Base-by-base conservation (phyloP, 2,329 filamentous ascomycete genomes). In the Sordariomycetes sp. region DNA sequence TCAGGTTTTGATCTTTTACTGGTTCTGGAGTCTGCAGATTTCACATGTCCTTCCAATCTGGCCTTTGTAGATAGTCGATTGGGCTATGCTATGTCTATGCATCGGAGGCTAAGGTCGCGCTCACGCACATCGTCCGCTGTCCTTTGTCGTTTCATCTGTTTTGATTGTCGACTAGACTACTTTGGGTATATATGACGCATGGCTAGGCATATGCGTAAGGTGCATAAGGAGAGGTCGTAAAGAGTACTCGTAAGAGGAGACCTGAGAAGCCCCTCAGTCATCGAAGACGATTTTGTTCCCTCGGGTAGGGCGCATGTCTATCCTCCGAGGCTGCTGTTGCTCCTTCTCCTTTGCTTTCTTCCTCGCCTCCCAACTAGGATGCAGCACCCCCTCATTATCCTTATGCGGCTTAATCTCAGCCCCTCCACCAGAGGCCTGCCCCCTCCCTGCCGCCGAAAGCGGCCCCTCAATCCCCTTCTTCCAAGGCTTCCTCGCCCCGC, bases 311-410 rank as follows among this genome's bases (percentile, higher is more conserved):
- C 75, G 78, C 55, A 81, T 81, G 58, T 76, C 65, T 67, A 83
- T 85, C 24, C 72, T 70, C 24, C 75, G 76, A 53, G 75, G 76
- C 65, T 78, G 75, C 63, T 83, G 80, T 69, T 86, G 85, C 1
- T 78, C 79, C 69, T 80, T 80, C 63, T 83, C 80, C 69, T 86
- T 85, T 1, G 79, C 79, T 69, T 80, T 80, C 70, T 82, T 83
- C 62, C 76, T 80, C 59, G 83, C 83, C 62, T 79, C 79, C 84
- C 84, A 87, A 65, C 80, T 84, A 1, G 83, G 80, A 73, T 88
- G 85, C 64, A 88, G 67, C 3, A 77, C 63, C 0, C 81, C 79
- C 8, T 80, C 76, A 53, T 81, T 78, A 59, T 77, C 74, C 64
- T 72, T 77, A 59, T 72, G 69, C 24, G 68, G 67, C 20, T 64